Conservation (phyloP, 164 flowering plant genomes). For the Liquidambar formosana region DNA sequence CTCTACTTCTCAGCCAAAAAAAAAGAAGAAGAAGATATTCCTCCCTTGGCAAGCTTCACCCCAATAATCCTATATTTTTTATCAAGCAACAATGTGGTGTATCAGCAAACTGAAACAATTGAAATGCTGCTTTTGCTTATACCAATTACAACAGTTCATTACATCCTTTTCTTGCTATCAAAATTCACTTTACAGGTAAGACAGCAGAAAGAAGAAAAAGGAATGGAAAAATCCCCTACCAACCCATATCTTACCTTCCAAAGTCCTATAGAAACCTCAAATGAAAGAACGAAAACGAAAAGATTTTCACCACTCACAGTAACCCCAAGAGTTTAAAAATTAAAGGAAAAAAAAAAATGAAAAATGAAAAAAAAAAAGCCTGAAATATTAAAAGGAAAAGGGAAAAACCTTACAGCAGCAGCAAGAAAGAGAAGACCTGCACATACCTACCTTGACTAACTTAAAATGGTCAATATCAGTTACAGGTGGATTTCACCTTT, state of each 20-base stretch:
- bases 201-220: slow-evolving; percentile 23
- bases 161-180: slow-evolving; percentile 38
- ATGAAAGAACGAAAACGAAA: slow-evolving; percentile 17
- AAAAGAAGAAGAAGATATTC: too few species aligned
- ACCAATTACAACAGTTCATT: slow-evolving; percentile 48
- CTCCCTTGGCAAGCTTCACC: too few species aligned
- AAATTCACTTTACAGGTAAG: slow-evolving; percentile 62
- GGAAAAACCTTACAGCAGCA: slow-evolving; percentile 27
- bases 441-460: slow-evolving; percentile 34
- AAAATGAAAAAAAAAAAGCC: slow-evolving; percentile 8
- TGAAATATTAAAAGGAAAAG: slow-evolving; percentile 10
- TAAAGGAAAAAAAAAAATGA: background rate
- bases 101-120: slow-evolving; percentile 12
- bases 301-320: slow-evolving; percentile 26
- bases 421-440: slow-evolving; percentile 35
- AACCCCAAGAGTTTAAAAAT: slow-evolving; percentile 15
- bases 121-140: slow-evolving; percentile 14
- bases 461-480: slow-evolving; percentile 39
- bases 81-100: too few species aligned
- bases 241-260: slow-evolving; percentile 43
- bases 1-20: too few species aligned
- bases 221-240: slow-evolving; percentile 28
- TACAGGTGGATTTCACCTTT: slow-evolving; percentile 33
- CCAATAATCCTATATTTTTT: too few species aligned
- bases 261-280: slow-evolving; percentile 23